Evolutionary conservation across 2,329 filamentous ascomycete genomes (phyloP).

Genomic region (Fusarium sp.): DNA sequence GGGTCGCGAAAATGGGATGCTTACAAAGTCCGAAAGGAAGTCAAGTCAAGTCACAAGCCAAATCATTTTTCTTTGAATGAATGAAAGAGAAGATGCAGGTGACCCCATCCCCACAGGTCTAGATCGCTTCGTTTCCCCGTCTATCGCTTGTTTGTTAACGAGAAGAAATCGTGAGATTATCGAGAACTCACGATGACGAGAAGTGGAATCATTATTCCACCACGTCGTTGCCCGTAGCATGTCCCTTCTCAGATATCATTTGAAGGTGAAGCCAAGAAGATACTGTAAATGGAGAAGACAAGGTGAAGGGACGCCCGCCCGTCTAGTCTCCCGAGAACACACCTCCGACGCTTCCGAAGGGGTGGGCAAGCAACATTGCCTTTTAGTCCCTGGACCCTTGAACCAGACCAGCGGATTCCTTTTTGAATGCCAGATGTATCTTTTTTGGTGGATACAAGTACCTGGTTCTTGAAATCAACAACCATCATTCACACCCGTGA

Average conservation of each 20-base stretch:
- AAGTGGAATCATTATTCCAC: not conserved
- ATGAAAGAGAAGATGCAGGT: not conserved
- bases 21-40: constrained; percentile 3
- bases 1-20: not conserved
- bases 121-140: not conserved
- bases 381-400: constrained; percentile 6
- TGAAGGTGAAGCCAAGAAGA: not conserved
- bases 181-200: not conserved
- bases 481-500: constrained; percentile 5
- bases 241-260: not conserved
- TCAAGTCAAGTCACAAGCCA: constrained; percentile 5
- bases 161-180: not conserved
- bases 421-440: constrained; percentile 17
- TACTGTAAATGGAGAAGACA: not conserved
- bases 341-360: constrained; percentile 32
- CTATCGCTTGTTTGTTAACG: not conserved
- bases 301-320: not conserved
- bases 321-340: constrained; percentile 14
- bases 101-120: not conserved
- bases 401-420: constrained; percentile 1
- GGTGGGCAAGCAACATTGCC: not conserved
- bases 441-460: constrained; percentile 23
- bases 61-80: constrained; percentile 4
- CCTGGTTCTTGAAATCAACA: constrained; percentile 1
- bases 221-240: not conserved